phyloP scores from a whole-genome alignment of 768 basidiomycete genomes.

The Trametes punicea region DNA sequence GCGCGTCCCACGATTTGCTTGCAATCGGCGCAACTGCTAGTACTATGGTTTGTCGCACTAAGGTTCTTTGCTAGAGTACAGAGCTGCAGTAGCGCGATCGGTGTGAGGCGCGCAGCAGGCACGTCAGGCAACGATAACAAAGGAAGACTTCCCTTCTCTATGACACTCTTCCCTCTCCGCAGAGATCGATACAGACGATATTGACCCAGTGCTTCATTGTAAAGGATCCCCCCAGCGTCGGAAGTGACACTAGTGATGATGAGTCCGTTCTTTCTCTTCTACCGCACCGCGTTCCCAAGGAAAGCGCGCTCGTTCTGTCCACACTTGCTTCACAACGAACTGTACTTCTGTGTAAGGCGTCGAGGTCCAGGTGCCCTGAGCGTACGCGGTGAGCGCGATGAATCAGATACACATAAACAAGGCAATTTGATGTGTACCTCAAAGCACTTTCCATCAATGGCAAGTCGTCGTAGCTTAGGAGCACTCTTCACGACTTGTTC shows the following conservation, averaged over 20 bases:
- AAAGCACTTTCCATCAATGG: conserved; percentile 7
- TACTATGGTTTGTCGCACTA: no score
- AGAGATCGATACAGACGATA: no score
- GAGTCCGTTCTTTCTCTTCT: background rate
- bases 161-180: no score
- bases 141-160: no score
- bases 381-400: background rate
- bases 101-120: no score
- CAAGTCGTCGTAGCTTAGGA: conserved; percentile 6
- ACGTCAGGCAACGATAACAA: no score
- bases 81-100: no score
- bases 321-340: background rate
- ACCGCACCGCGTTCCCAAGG: conserved; percentile 2
- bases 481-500: background rate
- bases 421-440: conserved; percentile 8
- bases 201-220: no score
- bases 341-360: background rate
- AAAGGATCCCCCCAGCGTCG: no score
- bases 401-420: background rate
- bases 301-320: background rate
- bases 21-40: no score
- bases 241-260: background rate
- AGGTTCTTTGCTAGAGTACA: no score
- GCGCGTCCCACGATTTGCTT: no score
- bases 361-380: conserved; percentile 10